Base-by-base conservation (phyloP, 257 asterid species). In the Nicotiana sylvestris region DNA sequence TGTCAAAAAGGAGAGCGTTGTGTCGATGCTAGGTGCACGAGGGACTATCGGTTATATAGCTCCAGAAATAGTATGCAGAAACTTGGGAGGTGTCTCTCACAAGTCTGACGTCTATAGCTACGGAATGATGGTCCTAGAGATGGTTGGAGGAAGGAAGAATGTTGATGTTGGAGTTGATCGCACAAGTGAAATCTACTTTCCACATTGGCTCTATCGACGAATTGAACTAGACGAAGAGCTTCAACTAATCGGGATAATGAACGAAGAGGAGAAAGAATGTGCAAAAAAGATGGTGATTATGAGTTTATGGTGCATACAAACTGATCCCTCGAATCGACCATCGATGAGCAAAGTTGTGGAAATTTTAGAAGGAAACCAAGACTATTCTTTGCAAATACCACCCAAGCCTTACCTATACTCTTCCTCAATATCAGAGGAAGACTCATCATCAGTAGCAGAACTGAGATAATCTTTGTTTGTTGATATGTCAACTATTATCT, bases 251-350 rank as follows among this genome's bases (percentile, higher is more conserved):
- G 81, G 57, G 5, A 77, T 67, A 10, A 4, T 6, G 17, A 51
- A 68, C 27, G 89, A 80, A 25, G 84, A 82, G 35, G 91, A 86
- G 43, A 67, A 58, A 0, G 16, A 81, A 53, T 6, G 13, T 2
- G 85, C 82, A 5, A 85, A 64, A 57, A 87, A 86, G 57, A 74
- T 90, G 87, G 61, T 89, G 0, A 68, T 87, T 1, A 89, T 82
- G n/a, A 88, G 92, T n/a, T 51, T 88, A 51, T 90, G 91, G 90
- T 90, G 93, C 86, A 83, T 90, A 7, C 90, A 90, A 66, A 84
- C 82, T 0, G 51, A 80, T 35, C 91, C 91, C 0, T 58, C 72
- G 5, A 64, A 17, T 2, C 21, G 89, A 21, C 87, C 91, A 0
- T 65, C 91, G 7, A 88, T 88, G 68, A 84, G 37, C 5, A 81